phyloP scores from a whole-genome alignment of 768 basidiomycete genomes.

The Myochromella boudieri region DNA sequence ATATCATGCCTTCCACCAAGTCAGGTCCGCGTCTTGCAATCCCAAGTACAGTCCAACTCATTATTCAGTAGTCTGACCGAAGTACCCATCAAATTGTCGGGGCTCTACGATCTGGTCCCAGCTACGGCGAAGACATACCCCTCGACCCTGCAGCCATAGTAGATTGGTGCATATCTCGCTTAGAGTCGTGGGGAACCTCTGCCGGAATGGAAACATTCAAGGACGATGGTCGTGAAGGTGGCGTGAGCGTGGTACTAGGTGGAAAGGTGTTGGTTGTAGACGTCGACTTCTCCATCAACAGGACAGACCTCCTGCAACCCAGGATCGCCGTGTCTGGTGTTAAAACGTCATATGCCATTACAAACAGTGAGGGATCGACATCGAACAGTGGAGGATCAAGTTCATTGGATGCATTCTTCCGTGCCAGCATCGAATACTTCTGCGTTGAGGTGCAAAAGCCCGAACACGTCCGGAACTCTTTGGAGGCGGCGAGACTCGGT shows the following conservation, averaged over 20 bases:
- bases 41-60: slow-evolving; percentile 14
- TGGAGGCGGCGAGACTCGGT: slow-evolving; percentile 51
- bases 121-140: slow-evolving; percentile 67
- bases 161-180: slow-evolving; percentile 58
- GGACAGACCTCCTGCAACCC: slow-evolving; percentile 33
- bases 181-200: slow-evolving; percentile 61
- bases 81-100: slow-evolving; percentile 49
- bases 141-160: slow-evolving; percentile 41
- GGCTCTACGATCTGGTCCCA: slow-evolving; percentile 41
- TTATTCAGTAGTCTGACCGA: slow-evolving; percentile 47
- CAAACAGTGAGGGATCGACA: slow-evolving; percentile 35
- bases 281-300: slow-evolving; percentile 59
- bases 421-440: slow-evolving; percentile 54
- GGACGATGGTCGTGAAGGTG: slow-evolving; percentile 53
- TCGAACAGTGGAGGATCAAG: slow-evolving; percentile 49
- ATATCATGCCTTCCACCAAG: slow-evolving; percentile 50
- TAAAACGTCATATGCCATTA: slow-evolving; percentile 73
- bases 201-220: slow-evolving; percentile 77
- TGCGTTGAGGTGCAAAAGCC: slow-evolving; percentile 59
- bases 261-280: slow-evolving; percentile 84
- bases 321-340: slow-evolving; percentile 50
- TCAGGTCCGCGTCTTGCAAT: slow-evolving; percentile 30
- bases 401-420: slow-evolving; percentile 65
- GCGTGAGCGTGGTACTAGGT: slow-evolving; percentile 60
- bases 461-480: slow-evolving; percentile 47